Base-by-base conservation (phyloP, 139 green algal species). In the Microglena sp. region DNA sequence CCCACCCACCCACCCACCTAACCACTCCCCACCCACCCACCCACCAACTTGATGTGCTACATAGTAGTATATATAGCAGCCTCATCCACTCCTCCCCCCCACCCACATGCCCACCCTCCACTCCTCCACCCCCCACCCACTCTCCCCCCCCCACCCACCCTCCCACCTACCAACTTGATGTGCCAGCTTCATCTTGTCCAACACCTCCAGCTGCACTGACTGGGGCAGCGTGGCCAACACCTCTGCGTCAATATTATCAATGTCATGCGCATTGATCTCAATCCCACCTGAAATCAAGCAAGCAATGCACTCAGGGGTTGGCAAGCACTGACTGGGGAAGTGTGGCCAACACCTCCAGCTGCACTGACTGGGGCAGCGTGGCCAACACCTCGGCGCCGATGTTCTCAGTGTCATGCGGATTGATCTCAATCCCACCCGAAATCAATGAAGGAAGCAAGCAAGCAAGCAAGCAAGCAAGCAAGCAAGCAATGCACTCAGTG, bases 161-260 rank as follows among this genome's bases (percentile, higher is more conserved):
- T 29, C 76, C 3, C 55, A 78, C 78, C 78, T 55, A 68, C 75
- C 40, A 79, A 69, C 56, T 77, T 64, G 36, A 73, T 64, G 40
- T 96, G 90, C 24, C 90, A n/a, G n/a, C n/a, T n/a, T 71, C 64
- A 90, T 70, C 55, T 78, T 77, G 34, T 85, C 50, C 71, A 96
- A 69, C 6, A 95, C 63, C 31, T 95, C 88, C 65, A 96, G 81
- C 82, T 95, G 86, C 66, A 96, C 43, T 2, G 83, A 92, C 62
- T 86, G 87, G 0, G 90, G 88, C 70, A 97, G 79, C 6, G 80
- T 86, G 27, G 79, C 81, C 72, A 96, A 76, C 55, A 91, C 89
- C 21, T 74, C 85, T 0, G 85, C 79, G 77, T 96, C 86, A 2
- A 87, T 56, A 8, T 72, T 44, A 22, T 80, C 71, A 26, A 61